phyloP scores from a whole-genome alignment of 768 basidiomycete genomes.

The Boletus sensibilis region DNA sequence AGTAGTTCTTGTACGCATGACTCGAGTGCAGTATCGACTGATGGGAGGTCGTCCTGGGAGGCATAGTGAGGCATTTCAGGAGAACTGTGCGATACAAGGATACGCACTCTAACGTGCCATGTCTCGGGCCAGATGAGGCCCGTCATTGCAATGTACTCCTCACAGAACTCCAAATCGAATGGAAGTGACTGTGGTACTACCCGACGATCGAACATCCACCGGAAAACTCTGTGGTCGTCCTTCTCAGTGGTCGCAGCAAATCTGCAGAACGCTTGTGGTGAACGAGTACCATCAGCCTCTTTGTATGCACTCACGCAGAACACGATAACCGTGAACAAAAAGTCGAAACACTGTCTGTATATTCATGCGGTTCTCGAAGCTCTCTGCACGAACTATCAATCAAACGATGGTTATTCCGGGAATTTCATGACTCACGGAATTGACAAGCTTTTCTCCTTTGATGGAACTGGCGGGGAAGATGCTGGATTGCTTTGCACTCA shows the following conservation, averaged over 20 bases:
- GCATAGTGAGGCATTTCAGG: background rate
- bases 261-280: background rate
- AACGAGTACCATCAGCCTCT: background rate
- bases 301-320: background rate
- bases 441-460: background rate
- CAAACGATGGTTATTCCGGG: background rate
- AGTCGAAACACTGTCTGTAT: background rate
- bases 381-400: background rate
- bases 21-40: slow-evolving; percentile 10
- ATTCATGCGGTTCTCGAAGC: background rate
- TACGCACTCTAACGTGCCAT: slow-evolving; percentile 4
- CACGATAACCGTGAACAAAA: background rate
- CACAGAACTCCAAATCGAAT: background rate
- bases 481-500: background rate
- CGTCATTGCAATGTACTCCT: slow-evolving; percentile 3
- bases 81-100: background rate
- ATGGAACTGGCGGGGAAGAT: background rate
- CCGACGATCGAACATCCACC: slow-evolving; percentile 13
- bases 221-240: background rate
- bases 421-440: background rate
- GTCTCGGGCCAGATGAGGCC: slow-evolving; percentile 9
- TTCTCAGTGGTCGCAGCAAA: slow-evolving; percentile 5
- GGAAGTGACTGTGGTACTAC: slow-evolving; percentile 4
- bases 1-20: slow-evolving; percentile 5
- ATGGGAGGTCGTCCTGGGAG: slow-evolving; percentile 5